Conservation (phyloP, 257 asterid species). For the Hygrophila difformis region DNA sequence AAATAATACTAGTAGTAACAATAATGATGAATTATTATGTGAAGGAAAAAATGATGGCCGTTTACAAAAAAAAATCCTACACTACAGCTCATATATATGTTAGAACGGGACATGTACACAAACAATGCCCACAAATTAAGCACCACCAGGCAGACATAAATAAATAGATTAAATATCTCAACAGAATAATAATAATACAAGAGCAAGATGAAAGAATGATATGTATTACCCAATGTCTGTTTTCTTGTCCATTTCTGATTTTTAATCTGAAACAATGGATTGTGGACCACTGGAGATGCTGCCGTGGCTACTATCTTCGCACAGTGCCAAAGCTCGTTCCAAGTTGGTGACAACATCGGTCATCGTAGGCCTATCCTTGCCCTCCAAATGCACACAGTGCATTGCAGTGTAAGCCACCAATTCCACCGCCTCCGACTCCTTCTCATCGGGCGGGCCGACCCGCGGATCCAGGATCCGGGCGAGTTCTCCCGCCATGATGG, state of each 20-base stretch:
- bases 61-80: no score
- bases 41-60: no score
- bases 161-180: no score
- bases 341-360: constrained; percentile 66
- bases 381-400: constrained; percentile 88
- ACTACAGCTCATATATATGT: no score
- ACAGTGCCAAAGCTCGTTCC: constrained; percentile 74
- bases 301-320: constrained; percentile 60
- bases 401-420: constrained; percentile 81
- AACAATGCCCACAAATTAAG: no score
- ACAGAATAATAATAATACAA: no score
- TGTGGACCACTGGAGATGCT: constrained; percentile 62
- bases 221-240: no score
- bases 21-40: no score
- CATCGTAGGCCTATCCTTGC: constrained; percentile 82
- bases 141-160: no score
- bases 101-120: no score
- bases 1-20: no score
- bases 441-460: constrained; percentile 45
- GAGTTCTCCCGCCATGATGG: constrained; percentile 63
- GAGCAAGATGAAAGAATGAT: no score
- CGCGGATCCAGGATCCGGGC: constrained; percentile 44
- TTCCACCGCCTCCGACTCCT: constrained; percentile 69
- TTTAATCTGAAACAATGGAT: constrained; percentile 62
- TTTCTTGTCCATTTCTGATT: neutral